phyloP scores from a whole-genome alignment of 192 early-diverging fungal species.

The Endogone sp. region DNA sequence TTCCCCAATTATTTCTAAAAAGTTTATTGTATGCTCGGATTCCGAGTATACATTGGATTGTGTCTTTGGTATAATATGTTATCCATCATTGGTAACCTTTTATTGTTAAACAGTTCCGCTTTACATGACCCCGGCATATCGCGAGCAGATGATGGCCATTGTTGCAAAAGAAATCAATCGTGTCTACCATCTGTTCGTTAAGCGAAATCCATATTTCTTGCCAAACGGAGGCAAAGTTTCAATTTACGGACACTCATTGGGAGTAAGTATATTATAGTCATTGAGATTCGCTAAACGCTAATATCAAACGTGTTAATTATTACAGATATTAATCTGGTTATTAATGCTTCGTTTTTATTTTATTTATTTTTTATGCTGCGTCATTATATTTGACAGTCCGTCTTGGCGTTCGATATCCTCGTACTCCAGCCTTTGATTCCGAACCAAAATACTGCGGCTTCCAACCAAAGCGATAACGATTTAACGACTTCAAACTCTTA shows the following conservation, averaged over 20 bases:
- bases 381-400: conserved; percentile 25
- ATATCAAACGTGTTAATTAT: no score
- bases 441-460: conserved; percentile 20
- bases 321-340: no score
- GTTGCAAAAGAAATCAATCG: conserved; percentile 74
- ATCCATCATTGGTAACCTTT: conserved; percentile 4
- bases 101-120: conserved; percentile 53
- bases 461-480: conserved; percentile 24
- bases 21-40: conserved; percentile 4
- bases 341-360: no score
- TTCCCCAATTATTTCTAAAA: not conserved
- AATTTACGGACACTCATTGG: conserved; percentile 77
- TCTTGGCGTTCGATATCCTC: conserved; percentile 77
- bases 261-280: conserved; percentile 27
- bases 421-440: conserved; percentile 55
- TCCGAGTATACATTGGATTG: not conserved
- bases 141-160: conserved; percentile 75
- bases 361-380: not conserved
- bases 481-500: not conserved
- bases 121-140: conserved; percentile 82
- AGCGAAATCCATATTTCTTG: conserved; percentile 73
- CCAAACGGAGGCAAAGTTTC: conserved; percentile 61
- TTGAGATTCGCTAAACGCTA: not conserved
- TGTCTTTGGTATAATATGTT: not conserved
- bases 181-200: conserved; percentile 66